phyloP scores from a whole-genome alignment of 2,329 filamentous ascomycete species.

The Colletotrichum simmondsii region DNA sequence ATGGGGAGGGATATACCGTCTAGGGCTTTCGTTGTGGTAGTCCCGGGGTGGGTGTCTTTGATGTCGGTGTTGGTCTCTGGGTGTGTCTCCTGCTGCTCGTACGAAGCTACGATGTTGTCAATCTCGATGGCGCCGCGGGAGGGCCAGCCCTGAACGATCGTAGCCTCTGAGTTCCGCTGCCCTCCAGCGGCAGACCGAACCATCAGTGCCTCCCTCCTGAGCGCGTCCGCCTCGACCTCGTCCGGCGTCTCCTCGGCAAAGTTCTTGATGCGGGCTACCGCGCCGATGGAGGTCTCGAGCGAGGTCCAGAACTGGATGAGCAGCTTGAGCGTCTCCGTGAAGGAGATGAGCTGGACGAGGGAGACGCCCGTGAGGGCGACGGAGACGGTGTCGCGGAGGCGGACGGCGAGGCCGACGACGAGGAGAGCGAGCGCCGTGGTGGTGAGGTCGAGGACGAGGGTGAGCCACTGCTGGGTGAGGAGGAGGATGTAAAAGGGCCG shows the following conservation, averaged over 20 bases:
- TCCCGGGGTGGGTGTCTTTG: constrained; percentile 7
- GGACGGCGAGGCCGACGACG: constrained; percentile 57
- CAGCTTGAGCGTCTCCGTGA: constrained; percentile 45
- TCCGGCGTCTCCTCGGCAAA: constrained; percentile 42
- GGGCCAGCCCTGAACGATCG: constrained; percentile 46
- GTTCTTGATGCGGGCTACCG: constrained; percentile 41
- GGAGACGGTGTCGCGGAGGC: constrained; percentile 26
- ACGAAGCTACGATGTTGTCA: constrained; percentile 35
- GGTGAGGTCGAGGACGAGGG: constrained; percentile 60
- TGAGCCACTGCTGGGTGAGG: constrained; percentile 68
- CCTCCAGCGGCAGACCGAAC: background rate
- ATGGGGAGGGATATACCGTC: constrained; percentile 53
- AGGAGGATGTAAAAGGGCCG: constrained; percentile 67
- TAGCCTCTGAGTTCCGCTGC: background rate
- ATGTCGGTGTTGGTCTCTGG: constrained; percentile 39
- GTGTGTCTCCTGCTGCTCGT: background rate
- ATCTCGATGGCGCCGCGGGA: constrained; percentile 45
- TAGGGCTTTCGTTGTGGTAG: constrained; percentile 36
- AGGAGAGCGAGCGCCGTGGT: constrained; percentile 58
- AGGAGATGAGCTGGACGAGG: constrained; percentile 45
- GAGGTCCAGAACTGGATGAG: constrained; percentile 47
- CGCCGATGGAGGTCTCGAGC: constrained; percentile 43
- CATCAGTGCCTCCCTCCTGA: background rate
- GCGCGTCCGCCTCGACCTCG: constrained; percentile 39
- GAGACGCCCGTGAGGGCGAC: constrained; percentile 39